Evolutionary conservation across 129 eudicot species (phyloP), one percentile per base, ranked within the genome.

Genomic region (Flaveria sonorensis): DNA sequence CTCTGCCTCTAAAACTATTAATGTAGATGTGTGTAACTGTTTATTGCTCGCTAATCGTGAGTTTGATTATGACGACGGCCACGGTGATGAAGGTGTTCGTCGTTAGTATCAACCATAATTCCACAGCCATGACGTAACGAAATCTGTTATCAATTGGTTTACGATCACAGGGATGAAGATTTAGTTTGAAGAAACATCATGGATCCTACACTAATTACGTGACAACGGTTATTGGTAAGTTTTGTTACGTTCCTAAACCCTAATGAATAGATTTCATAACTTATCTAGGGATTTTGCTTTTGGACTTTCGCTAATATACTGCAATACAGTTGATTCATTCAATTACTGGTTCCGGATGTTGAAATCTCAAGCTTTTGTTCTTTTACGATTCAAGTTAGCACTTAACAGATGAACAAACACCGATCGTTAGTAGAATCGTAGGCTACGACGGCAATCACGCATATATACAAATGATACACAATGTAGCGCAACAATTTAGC

Each of bases 401-500:
- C 7, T 30, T 10, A 32, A 51, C 42, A 53, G 11, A 20, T 66
- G 7, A 5, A 36, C 40, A 36, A 36, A 36, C 7, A 5, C 40
- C 40, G 5, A 6, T 0, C 5, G 40, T 36, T 36, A 36, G 40
- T 36, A 4, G 40, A 4, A 36, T 36, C 40, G 40, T 36, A 36
- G 40, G 40, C 7, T 36, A 36, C 40, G 40, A 36, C 40, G 40
- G 40, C 40, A 36, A 36, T 36, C 40, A 6, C 7, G 5, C 5
- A 36, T 36, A 30, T 30, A 3, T 30, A 30, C 36, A 30, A 36
- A 36, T 36, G 66, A 26, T 61, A 74, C 45, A 23, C 24, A 8
- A 63, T 75, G 72, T 46, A 39, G 20, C 10, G 40, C 66, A 76
- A 76, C 80, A 76, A 65, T 48, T 72, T 19, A 65, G 65, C 56